These are phyloP conservation scores for Rhizophora apiculata DNA, from an alignment of 345 rosid species.

Conservation along the genomic window DNA sequence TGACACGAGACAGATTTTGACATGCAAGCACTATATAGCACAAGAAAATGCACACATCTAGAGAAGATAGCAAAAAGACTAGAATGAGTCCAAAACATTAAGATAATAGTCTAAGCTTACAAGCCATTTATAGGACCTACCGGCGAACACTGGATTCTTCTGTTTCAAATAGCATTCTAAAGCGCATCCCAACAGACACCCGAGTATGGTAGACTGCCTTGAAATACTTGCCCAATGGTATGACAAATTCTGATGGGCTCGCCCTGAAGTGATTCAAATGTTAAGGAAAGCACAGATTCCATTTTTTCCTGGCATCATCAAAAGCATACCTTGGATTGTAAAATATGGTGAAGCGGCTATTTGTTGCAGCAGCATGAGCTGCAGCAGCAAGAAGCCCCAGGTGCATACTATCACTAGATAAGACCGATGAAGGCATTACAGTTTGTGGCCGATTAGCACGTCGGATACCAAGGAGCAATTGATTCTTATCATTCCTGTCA, in stretches of 20 bases:
- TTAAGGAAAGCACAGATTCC: background rate
- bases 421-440: constrained; percentile 89
- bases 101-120: background rate
- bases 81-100: background rate
- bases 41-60: background rate
- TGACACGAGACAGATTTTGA: background rate
- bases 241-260: constrained; percentile 86
- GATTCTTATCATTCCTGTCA: constrained; percentile 81
- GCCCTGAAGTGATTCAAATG: constrained; percentile 45
- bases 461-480: constrained; percentile 76
- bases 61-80: background rate
- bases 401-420: constrained; percentile 94
- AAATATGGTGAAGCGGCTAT: constrained; percentile 84
- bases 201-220: constrained; percentile 84
- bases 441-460: constrained; percentile 82
- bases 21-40: background rate
- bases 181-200: constrained; percentile 95
- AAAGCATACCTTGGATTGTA: constrained; percentile 68
- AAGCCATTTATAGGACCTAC: constrained; percentile 35
- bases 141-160: constrained; percentile 94
- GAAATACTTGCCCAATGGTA: constrained; percentile 65
- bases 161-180: constrained; percentile 90
- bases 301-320: background rate
- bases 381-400: constrained; percentile 95
- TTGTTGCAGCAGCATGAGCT: constrained; percentile 91